A percentile compares a stretch with the other conserved stretches of the same genome.
phyloP scores from a whole-genome alignment of 2,329 filamentous ascomycete genomes.

The Apiospora sp. region DNA sequence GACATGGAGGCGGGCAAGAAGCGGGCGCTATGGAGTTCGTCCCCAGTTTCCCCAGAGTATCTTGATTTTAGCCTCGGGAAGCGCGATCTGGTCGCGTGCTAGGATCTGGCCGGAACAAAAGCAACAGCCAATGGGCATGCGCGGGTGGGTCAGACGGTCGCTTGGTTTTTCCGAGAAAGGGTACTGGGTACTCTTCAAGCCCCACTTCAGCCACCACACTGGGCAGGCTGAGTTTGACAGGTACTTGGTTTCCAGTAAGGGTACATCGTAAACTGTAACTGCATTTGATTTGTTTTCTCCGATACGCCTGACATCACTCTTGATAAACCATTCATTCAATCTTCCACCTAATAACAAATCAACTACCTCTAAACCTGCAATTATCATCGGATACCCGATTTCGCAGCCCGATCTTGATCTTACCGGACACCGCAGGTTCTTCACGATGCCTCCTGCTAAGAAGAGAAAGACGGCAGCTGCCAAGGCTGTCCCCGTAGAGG shows the following conservation, averaged over 20 bases:
- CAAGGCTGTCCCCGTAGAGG: constrained; percentile 31
- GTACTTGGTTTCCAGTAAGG: neutral
- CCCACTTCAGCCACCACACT: constrained; percentile 4
- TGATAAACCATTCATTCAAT: neutral
- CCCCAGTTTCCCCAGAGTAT: constrained; percentile 3
- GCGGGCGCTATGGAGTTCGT: neutral
- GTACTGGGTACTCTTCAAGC: no score
- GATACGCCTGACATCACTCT: constrained; percentile 2
- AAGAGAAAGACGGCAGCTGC: constrained; percentile 51
- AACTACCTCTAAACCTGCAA: neutral
- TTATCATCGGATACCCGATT: neutral
- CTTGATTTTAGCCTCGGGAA: constrained; percentile 3
- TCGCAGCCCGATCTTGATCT: neutral
- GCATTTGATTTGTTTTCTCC: constrained; percentile 8
- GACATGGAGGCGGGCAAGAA: constrained; percentile 1
- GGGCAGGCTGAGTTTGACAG: constrained; percentile 7
- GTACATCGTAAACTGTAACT: constrained; percentile 7
- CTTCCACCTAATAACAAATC: neutral
- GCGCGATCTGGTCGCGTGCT: constrained; percentile 20
- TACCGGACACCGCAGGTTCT: neutral
- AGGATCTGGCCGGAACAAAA: neutral
- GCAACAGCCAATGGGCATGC: neutral
- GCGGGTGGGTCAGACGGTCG: neutral
- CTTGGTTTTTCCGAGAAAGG: neutral
- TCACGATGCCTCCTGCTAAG: constrained; percentile 52